These are phyloP conservation scores for Acanthamoeba sp. DNA, from an alignment of 208 protist species.

Conservation along the genomic window DNA sequence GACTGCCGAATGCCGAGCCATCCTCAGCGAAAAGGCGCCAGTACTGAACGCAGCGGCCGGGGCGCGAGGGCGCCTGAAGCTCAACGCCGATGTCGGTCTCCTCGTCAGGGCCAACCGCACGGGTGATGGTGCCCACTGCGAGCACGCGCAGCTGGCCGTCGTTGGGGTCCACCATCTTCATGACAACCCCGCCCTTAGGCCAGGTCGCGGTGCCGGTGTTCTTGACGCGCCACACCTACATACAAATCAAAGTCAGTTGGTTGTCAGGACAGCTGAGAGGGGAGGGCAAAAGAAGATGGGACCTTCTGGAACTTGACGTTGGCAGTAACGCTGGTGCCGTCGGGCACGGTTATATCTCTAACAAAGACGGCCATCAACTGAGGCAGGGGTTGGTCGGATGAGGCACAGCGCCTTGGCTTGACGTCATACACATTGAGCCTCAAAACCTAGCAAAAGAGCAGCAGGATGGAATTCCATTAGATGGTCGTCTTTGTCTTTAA, in stretches of 20 bases:
- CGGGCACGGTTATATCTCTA: neutral
- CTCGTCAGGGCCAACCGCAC: neutral
- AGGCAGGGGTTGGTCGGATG: neutral
- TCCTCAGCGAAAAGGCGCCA: conserved; percentile 37
- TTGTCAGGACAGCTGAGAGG: neutral
- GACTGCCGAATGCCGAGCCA: neutral
- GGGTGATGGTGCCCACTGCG: neutral
- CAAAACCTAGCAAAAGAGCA: neutral
- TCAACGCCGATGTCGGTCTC: conserved; percentile 5
- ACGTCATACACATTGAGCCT: neutral
- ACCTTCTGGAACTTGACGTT: conserved; percentile 4
- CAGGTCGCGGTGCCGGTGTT: neutral
- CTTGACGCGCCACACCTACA: neutral
- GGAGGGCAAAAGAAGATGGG: neutral
- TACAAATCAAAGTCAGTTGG: neutral
- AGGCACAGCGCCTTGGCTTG: neutral
- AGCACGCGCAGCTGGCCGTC: neutral
- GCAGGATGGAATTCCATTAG: neutral
- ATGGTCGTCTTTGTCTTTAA: no score
- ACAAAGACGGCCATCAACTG: neutral
- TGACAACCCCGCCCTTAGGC: neutral
- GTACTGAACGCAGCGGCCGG: neutral
- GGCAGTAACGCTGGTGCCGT: neutral
- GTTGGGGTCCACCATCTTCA: conserved; percentile 36
- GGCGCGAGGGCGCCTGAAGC: neutral